phyloP scores from a whole-genome alignment of 169 alveolate species.

The Toxoplasma gondii region DNA sequence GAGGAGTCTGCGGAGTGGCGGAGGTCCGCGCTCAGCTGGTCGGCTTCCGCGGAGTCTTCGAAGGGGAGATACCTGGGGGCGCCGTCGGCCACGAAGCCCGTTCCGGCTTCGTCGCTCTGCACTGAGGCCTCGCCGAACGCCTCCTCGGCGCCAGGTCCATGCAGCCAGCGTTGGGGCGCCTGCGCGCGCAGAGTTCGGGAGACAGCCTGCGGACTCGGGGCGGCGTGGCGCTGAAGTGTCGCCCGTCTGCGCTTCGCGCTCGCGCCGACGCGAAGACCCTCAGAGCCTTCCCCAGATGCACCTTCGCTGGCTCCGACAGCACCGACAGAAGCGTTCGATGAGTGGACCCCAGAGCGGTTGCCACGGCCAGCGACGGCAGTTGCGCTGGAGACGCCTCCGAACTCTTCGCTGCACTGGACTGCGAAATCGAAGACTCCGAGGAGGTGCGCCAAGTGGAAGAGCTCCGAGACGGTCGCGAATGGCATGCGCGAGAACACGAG shows the following conservation, averaged over 20 bases:
- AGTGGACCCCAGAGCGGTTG: not conserved
- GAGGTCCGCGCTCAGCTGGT: not conserved
- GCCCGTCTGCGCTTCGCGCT: not conserved
- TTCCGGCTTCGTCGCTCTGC: not conserved
- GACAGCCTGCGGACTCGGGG: not conserved
- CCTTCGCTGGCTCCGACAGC: not conserved
- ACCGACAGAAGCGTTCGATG: not conserved
- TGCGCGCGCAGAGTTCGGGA: too few relatives aligned
- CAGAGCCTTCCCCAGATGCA: not conserved
- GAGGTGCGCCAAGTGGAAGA: conserved; percentile 55
- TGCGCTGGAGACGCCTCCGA: conserved; percentile 28
- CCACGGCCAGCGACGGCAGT: conserved; percentile 9
- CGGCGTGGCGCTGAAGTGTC: not conserved
- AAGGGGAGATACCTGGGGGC: not conserved
- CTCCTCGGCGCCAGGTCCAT: not conserved
- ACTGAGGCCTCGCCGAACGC: not conserved
- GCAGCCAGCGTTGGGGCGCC: too few relatives aligned
- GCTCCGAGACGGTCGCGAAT: conserved; percentile 59
- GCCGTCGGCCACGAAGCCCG: not conserved
- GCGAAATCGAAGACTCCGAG: conserved; percentile 64
- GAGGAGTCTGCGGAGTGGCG: not conserved
- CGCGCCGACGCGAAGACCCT: not conserved
- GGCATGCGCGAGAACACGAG: conserved; percentile 56
- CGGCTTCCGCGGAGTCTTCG: not conserved
- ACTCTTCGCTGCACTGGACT: conserved; percentile 50